phyloP scores from a whole-genome alignment of 139 green algal species.

The Chlamydomonas urium region DNA sequence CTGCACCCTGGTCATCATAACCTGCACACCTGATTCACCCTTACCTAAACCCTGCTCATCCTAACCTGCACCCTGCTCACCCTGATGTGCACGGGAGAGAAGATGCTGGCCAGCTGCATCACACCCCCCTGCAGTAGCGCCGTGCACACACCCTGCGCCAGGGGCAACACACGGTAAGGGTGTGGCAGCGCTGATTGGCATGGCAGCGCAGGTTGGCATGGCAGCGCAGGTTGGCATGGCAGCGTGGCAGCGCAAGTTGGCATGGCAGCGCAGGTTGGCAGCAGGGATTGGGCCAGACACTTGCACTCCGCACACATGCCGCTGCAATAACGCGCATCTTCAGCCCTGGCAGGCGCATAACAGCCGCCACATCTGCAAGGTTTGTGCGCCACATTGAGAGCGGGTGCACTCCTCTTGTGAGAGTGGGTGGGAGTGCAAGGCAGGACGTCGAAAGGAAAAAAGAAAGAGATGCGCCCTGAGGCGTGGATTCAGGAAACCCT shows the following conservation, averaged over 20 bases:
- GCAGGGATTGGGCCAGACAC: neutral
- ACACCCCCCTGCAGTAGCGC: slow-evolving; percentile 8
- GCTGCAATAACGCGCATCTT: neutral
- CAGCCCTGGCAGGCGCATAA: neutral
- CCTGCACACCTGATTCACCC: no score
- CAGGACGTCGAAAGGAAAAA: no score
- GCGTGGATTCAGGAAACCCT: neutral
- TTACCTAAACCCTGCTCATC: neutral
- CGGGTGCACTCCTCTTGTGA: neutral
- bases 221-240: neutral
- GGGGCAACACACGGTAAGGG: neutral
- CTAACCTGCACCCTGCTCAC: no score
- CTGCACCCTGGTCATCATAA: no score
- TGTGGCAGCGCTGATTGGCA: neutral
- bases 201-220: neutral
- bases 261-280: neutral
- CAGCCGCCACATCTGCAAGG: neutral
- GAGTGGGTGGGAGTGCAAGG: no score
- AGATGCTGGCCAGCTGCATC: slow-evolving; percentile 38
- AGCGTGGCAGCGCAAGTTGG: neutral
- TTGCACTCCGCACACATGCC: neutral
- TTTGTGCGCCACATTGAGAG: neutral
- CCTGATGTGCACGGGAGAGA: slow-evolving; percentile 39
- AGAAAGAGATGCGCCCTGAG: neutral
- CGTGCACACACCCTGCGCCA: slow-evolving; percentile 1